Conservation (phyloP, 495 filamentous ascomycete species). For the Letharia columbiana region DNA sequence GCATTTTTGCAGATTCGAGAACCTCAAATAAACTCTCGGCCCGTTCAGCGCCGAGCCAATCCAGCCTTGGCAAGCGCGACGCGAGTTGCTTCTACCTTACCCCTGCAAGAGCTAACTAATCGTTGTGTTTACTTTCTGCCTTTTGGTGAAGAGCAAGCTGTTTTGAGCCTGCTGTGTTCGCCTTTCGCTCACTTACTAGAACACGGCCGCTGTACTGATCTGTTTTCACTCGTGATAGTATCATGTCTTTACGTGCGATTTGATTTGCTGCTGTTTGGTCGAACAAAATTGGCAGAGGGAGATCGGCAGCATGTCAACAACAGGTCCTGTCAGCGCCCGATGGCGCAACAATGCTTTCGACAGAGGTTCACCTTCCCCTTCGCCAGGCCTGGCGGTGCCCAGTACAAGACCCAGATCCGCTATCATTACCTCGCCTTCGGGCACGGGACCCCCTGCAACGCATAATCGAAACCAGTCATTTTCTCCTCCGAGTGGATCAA, state of each 20-base stretch:
- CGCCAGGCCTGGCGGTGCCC: conserved; percentile 46
- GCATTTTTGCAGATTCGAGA: too few relatives aligned
- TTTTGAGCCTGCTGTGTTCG: not conserved
- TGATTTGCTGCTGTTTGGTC: not conserved
- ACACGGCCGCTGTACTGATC: not conserved
- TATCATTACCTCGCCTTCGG: conserved; percentile 50
- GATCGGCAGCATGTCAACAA: conserved; percentile 18
- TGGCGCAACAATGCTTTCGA: conserved; percentile 72
- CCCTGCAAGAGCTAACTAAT: not conserved
- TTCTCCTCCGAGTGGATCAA: conserved; percentile 37
- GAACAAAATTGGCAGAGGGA: not conserved
- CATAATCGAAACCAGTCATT: conserved; percentile 52
- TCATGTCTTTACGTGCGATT: not conserved
- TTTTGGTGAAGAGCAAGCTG: not conserved
- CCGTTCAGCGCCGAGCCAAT: not conserved
- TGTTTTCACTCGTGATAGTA: not conserved
- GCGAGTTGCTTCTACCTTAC: not conserved
- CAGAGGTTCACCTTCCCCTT: conserved; percentile 53
- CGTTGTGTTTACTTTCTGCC: not conserved
- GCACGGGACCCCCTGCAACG: conserved; percentile 33
- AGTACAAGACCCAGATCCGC: conserved; percentile 62
- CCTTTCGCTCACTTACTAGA: not conserved
- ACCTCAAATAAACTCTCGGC: not conserved
- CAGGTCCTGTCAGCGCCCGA: conserved; percentile 36
- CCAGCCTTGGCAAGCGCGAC: not conserved